These are phyloP conservation scores for Gracilariopsis chorda DNA, from an alignment of 23 red algal species.

Conservation along the genomic window DNA sequence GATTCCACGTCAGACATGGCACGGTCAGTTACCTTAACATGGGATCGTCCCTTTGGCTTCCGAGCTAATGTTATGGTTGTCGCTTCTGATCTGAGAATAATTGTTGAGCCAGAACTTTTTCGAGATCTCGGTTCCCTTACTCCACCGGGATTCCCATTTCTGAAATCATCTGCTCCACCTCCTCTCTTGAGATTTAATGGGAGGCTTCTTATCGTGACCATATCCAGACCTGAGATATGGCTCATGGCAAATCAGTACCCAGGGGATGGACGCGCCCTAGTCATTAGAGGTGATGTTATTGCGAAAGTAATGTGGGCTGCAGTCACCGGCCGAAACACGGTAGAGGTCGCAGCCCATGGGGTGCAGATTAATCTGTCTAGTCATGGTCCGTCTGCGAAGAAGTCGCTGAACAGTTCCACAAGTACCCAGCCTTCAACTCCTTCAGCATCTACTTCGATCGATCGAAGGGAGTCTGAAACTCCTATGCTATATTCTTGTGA, in stretches of 20 bases:
- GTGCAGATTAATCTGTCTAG: constrained; percentile 61
- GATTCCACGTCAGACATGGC: not conserved
- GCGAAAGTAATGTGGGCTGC: constrained; percentile 75
- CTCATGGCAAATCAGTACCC: constrained; percentile 65
- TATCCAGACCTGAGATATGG: constrained; percentile 79
- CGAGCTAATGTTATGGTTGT: constrained; percentile 75
- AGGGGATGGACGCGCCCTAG: constrained; percentile 58
- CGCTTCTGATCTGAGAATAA: constrained; percentile 65
- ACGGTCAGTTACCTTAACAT: constrained; percentile 44
- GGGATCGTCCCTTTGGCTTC: constrained; percentile 71
- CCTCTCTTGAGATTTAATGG: constrained; percentile 68
- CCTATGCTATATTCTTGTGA: constrained; percentile 76
- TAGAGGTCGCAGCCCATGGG: constrained; percentile 60
- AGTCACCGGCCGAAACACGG: constrained; percentile 53
- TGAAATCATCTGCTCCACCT: constrained; percentile 64
- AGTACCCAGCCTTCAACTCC: not conserved
- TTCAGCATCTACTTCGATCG: not conserved
- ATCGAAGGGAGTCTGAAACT: constrained; percentile 49
- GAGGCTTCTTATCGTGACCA: constrained; percentile 57
- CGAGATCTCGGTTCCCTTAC: constrained; percentile 66
- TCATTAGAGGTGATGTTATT: constrained; percentile 72
- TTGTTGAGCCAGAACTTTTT: constrained; percentile 76
- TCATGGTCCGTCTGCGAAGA: not conserved
- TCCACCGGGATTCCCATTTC: constrained; percentile 73
- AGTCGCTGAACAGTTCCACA: not conserved